phyloP scores from a whole-genome alignment of 2,329 filamentous ascomycete genomes.

The Pleochaeta shiraiana region DNA sequence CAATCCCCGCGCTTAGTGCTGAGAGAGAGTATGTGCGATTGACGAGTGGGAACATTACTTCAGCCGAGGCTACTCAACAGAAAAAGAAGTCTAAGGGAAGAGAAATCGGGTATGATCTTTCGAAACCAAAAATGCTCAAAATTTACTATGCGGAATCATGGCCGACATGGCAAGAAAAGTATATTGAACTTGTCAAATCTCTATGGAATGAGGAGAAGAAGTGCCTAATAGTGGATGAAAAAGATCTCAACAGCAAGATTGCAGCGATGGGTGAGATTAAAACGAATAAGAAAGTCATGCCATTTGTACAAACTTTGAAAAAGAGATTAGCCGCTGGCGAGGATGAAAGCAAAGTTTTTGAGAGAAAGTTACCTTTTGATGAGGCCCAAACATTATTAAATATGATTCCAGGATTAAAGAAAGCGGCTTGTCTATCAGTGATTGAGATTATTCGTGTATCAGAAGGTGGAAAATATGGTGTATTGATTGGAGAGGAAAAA shows the following conservation, averaged over 20 bases:
- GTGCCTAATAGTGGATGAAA: slow-evolving; percentile 49
- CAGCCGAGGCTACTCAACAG: slow-evolving; percentile 58
- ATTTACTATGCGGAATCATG: slow-evolving; percentile 64
- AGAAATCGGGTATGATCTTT: slow-evolving; percentile 62
- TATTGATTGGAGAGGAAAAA: slow-evolving; percentile 33
- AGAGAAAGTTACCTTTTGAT: slow-evolving; percentile 70
- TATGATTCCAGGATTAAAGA: slow-evolving; percentile 63
- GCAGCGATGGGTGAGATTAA: slow-evolving; percentile 66
- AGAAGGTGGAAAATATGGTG: slow-evolving; percentile 44
- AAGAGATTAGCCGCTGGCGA: slow-evolving; percentile 55
- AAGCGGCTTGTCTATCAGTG: slow-evolving; percentile 45
- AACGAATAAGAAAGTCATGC: slow-evolving; percentile 97
- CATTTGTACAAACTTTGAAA: slow-evolving; percentile 79
- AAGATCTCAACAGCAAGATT: slow-evolving; percentile 55
- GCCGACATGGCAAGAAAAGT: slow-evolving; percentile 82
- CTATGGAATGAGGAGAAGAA: slow-evolving; percentile 41
- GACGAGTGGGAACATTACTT: slow-evolving; percentile 57
- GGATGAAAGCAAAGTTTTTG: slow-evolving; percentile 44
- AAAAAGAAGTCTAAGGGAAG: slow-evolving; percentile 95
- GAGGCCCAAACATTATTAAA: slow-evolving; percentile 53
- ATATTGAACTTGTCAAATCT: slow-evolving; percentile 57
- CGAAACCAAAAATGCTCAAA: slow-evolving; percentile 76
- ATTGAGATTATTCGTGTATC: slow-evolving; percentile 48
- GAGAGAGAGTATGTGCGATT: slow-evolving; percentile 61
- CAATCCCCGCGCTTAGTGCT: slow-evolving; percentile 47